phyloP scores from a whole-genome alignment of 1,139 yeast species.

The Nakaseomyces nivariensis region DNA sequence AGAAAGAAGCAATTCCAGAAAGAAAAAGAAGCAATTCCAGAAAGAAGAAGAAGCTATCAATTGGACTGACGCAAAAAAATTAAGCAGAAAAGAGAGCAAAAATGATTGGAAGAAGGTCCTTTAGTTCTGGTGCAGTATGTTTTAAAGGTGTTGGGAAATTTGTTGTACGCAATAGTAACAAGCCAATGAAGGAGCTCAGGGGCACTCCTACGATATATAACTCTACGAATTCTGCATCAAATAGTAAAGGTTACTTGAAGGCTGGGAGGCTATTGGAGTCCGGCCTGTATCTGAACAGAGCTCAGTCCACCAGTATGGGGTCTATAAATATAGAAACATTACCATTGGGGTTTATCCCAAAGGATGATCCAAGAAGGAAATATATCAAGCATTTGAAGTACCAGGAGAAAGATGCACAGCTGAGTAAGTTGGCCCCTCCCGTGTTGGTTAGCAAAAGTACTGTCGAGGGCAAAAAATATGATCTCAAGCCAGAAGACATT shows the following conservation, averaged over 20 bases:
- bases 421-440: constrained; percentile 21
- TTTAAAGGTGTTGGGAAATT: constrained; percentile 13
- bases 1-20: no score
- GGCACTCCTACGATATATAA: constrained; percentile 28
- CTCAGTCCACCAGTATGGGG: constrained; percentile 27
- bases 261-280: constrained; percentile 18
- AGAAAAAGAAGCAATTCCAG: no score
- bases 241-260: constrained; percentile 26
- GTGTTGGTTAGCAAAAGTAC: constrained; percentile 16
- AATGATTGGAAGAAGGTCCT: not conserved
- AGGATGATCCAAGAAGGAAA: constrained; percentile 22
- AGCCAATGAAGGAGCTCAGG: constrained; percentile 14
- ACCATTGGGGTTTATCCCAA: constrained; percentile 26
- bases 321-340: constrained; percentile 29
- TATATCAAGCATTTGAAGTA: constrained; percentile 2
- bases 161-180: constrained; percentile 1
- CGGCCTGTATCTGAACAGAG: constrained; percentile 25
- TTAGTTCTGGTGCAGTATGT: not conserved
- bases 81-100: no score
- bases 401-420: constrained; percentile 11
- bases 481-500: constrained; percentile 52
- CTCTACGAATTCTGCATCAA: constrained; percentile 24
- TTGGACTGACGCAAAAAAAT: no score
- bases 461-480: constrained; percentile 39
- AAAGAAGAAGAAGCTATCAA: no score